phyloP scores from a whole-genome alignment of 2,329 filamentous ascomycete genomes.

The Emmonsiellopsis sp. region DNA sequence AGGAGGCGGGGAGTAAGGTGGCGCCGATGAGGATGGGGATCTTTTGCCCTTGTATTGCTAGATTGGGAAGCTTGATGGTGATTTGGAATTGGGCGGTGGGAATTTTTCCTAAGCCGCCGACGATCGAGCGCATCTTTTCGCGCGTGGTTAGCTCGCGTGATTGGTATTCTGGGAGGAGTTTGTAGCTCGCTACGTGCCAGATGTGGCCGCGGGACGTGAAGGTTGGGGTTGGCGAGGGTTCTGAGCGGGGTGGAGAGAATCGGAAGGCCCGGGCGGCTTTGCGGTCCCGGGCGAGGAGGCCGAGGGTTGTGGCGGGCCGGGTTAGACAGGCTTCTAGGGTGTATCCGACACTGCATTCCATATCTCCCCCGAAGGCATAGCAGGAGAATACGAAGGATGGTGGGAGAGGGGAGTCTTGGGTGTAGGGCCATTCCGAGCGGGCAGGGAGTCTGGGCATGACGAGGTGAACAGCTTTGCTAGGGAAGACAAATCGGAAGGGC shows the following conservation, averaged over 20 bases:
- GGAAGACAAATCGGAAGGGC: constrained; percentile 1
- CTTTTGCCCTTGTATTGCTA: not conserved
- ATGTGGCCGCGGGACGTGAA: not conserved
- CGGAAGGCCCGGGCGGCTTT: too few relatives aligned
- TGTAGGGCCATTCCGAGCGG: too few relatives aligned
- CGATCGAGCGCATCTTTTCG: not conserved
- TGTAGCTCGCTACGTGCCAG: not conserved
- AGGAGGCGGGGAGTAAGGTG: not conserved
- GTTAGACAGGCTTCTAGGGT: too few relatives aligned
- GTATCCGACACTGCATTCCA: too few relatives aligned
- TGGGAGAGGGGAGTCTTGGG: too few relatives aligned
- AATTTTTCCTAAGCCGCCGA: not conserved
- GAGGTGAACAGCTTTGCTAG: not conserved
- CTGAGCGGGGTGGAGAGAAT: not conserved
- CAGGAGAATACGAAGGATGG: too few relatives aligned
- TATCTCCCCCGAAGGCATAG: too few relatives aligned
- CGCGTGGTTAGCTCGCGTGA: not conserved
- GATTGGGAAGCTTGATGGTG: not conserved
- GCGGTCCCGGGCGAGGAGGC: too few relatives aligned
- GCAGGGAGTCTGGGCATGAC: too few relatives aligned
- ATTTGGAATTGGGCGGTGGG: constrained; percentile 2
- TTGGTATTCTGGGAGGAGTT: constrained; percentile 2
- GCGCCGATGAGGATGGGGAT: not conserved
- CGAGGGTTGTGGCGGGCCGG: too few relatives aligned
- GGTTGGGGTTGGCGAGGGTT: not conserved